Evolutionary conservation across 306 rosid genomes (phyloP).

Genomic region (Pyrus betulifolia): DNA sequence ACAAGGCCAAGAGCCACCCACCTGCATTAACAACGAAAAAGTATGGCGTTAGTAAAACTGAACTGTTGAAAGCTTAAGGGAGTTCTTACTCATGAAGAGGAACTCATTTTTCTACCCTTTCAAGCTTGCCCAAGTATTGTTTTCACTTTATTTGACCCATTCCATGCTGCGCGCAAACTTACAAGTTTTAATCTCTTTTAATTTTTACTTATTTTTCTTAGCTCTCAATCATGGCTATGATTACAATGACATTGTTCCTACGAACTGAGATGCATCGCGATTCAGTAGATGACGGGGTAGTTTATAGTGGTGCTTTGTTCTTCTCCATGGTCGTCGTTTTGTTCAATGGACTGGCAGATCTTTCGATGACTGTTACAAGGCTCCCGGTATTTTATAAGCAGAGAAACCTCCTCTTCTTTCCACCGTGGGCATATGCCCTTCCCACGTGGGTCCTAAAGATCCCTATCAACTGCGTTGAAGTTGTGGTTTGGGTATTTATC

Average conservation of each 20-base stretch:
- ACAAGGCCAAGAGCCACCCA: slow-evolving; percentile 33
- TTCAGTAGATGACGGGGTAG: slow-evolving; percentile 37
- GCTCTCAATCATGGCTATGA: slow-evolving; percentile 9
- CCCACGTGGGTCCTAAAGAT: slow-evolving; percentile 59
- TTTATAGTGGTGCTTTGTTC: slow-evolving; percentile 35
- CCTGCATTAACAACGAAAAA: slow-evolving; percentile 34
- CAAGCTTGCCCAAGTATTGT: slow-evolving; percentile 29
- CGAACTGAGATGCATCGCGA: slow-evolving; percentile 63
- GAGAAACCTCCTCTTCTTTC: slow-evolving; percentile 49
- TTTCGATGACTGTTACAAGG: slow-evolving; percentile 47
- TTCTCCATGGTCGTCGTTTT: slow-evolving; percentile 4
- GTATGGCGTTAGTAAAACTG: slow-evolving; percentile 22
- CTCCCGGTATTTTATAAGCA: slow-evolving; percentile 76
- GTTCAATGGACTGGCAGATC: slow-evolving; percentile 47
- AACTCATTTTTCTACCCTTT: slow-evolving; percentile 37
- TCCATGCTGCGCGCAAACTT: too few relatives aligned
- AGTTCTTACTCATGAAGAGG: slow-evolving; percentile 38
- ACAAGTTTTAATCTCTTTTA: too few relatives aligned
- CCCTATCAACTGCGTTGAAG: slow-evolving; percentile 46
- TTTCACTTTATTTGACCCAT: too few relatives aligned
- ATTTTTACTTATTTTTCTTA: too few relatives aligned
- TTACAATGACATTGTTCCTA: slow-evolving; percentile 50
- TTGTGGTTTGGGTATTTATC: slow-evolving; percentile 39
- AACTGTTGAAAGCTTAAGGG: slow-evolving; percentile 32
- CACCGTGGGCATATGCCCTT: slow-evolving; percentile 62